These are phyloP conservation scores for Ramaria sp. DNA, from an alignment of 768 basidiomycete species.

Conservation along the genomic window DNA sequence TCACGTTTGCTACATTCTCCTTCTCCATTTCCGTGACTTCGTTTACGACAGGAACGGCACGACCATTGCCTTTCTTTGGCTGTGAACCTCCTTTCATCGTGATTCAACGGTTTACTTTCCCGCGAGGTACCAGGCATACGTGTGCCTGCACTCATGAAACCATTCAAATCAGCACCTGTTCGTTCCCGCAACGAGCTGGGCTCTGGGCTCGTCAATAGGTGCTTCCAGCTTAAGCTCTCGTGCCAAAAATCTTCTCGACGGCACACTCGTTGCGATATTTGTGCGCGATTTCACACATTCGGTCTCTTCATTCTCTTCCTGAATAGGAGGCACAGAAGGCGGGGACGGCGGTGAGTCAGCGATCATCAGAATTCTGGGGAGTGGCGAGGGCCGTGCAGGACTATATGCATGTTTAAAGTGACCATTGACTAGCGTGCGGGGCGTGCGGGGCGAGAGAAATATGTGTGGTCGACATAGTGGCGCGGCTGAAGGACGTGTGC, in stretches of 20 bases:
- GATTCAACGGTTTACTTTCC: slow-evolving; percentile 10
- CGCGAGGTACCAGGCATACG: neutral
- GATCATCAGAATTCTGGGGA: slow-evolving; percentile 70
- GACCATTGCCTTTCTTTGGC: slow-evolving; percentile 30
- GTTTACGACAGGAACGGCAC: neutral
- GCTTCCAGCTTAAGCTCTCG: slow-evolving; percentile 8
- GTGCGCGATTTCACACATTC: slow-evolving; percentile 19
- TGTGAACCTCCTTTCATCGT: slow-evolving; percentile 22
- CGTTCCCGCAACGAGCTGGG: slow-evolving; percentile 45
- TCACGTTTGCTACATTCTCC: neutral
- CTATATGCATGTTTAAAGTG: slow-evolving; percentile 75
- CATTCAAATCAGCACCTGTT: neutral
- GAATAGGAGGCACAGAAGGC: slow-evolving; percentile 7
- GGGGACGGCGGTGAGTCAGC: slow-evolving; percentile 45
- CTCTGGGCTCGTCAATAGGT: slow-evolving; percentile 21
- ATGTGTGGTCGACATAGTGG: slow-evolving; percentile 16
- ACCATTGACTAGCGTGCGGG: neutral
- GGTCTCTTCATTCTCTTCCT: slow-evolving; percentile 24
- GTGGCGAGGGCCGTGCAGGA: slow-evolving; percentile 67
- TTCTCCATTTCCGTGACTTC: neutral
- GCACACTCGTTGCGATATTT: slow-evolving; percentile 11
- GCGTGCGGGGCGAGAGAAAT: slow-evolving; percentile 7
- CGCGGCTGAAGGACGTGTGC: slow-evolving; percentile 1
- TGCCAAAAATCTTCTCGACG: slow-evolving; percentile 10
- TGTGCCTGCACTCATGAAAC: neutral